These are phyloP conservation scores for Aeminium ludgeri DNA, from an alignment of 495 filamentous ascomycete species.

Conservation along the genomic window DNA sequence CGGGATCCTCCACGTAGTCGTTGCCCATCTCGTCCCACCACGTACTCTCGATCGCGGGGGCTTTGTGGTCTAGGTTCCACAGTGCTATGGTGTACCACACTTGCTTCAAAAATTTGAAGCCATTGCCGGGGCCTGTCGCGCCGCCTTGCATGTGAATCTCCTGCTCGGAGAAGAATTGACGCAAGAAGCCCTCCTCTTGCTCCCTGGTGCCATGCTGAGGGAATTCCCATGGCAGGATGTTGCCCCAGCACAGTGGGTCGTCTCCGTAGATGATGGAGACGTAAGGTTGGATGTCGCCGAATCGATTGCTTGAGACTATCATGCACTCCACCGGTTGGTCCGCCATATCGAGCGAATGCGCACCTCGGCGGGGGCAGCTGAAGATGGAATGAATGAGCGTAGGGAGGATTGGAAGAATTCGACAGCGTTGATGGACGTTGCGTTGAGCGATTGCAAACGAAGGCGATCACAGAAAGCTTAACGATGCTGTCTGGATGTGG, in stretches of 20 bases:
- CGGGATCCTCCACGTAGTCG: constrained; percentile 1
- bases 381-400: no score
- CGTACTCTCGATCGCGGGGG: constrained; percentile 1
- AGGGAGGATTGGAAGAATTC: no score
- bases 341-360: not conserved
- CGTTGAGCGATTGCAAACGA: no score
- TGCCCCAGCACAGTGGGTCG: constrained; percentile 2
- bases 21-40: constrained; percentile 4
- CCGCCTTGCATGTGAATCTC: constrained; percentile 13
- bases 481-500: not conserved
- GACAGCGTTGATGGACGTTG: no score
- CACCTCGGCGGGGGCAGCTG: no score
- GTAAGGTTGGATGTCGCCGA: constrained; percentile 12
- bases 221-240: constrained; percentile 12
- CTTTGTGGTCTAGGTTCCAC: constrained; percentile 7
- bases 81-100: constrained; percentile 8
- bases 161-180: constrained; percentile 1
- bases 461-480: not conserved
- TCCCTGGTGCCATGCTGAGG: constrained; percentile 3
- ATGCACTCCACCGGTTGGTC: not conserved
- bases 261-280: constrained; percentile 4
- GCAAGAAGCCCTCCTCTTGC: constrained; percentile 10
- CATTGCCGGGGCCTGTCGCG: not conserved
- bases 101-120: constrained; percentile 14
- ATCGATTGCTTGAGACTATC: constrained; percentile 12